phyloP scores from a whole-genome alignment of 257 asterid species.

The Gardenia jasminoides region DNA sequence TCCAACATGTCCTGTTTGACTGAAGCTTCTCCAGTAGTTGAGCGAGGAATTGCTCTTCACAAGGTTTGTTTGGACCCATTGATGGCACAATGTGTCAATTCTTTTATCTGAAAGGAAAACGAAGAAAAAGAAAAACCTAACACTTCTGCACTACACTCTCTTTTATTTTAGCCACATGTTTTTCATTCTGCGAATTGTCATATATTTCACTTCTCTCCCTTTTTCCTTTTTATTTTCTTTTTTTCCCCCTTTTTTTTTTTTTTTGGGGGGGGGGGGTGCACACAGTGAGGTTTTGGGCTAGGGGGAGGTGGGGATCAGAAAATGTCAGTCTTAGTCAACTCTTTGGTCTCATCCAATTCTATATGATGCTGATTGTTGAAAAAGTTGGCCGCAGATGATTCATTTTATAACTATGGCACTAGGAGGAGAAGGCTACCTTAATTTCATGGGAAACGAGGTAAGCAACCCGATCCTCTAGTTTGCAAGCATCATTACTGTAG shows the following conservation, averaged over 20 bases:
- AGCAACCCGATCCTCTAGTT: constrained; percentile 10
- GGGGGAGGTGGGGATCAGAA: not conserved
- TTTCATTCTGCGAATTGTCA: not conserved
- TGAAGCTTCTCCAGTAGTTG: constrained; percentile 78
- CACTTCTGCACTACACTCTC: not conserved
- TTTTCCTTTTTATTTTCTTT: not conserved
- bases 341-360: not conserved
- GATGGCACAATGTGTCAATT: not conserved
- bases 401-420: constrained; percentile 91
- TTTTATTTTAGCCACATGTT: not conserved
- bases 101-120: not conserved
- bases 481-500: not conserved
- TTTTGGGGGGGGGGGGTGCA: not conserved
- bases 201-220: not conserved
- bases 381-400: constrained; percentile 69
- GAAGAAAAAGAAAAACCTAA: too few relatives aligned
- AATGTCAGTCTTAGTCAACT: not conserved
- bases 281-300: too few relatives aligned
- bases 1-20: constrained; percentile 88
- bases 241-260: not conserved
- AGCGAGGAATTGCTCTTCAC: constrained; percentile 90
- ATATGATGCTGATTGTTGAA: not conserved
- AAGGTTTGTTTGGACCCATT: constrained; percentile 55
- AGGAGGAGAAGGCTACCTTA: constrained; percentile 98
- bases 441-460: constrained; percentile 99